Evolutionary conservation across 345 rosid species (phyloP), one percentile per base, ranked within the genome.

Genomic region (Pugionium dolabratum): DNA sequence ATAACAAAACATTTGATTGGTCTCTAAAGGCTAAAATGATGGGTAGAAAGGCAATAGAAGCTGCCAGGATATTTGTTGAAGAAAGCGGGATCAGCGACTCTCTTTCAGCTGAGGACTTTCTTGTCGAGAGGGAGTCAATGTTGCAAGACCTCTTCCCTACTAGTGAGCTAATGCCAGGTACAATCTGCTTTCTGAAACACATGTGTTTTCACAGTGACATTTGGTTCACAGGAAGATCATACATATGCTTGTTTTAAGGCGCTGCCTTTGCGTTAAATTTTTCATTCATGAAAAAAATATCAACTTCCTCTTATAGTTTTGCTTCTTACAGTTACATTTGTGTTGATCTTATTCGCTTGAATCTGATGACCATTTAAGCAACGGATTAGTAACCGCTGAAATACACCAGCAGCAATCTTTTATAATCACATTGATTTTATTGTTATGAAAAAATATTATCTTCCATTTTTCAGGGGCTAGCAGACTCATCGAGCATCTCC

Each of bases 11-110:
- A 2, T 94, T 94, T 78, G 96, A 94, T 64, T 90, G 97, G 96
- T 81, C 86, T 70, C 97, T 94, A 27, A 94, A 94, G 84, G 90
- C 95, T 54, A 94, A 86, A 77, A 85, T 94, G 99, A 90, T 94
- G 97, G 97, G 97, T 3, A 90, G 44, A 83, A 94, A 94, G 73
- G 97, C 95, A 7, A 83, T 88, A 10, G 96, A 93, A 76, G 82
- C 97, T 58, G 96, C 95, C 42, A 76, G 79, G 56, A 79, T 90
- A 33, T 90, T 93, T 66, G 96, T 90, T 54, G 84, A 90, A 58
- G 99, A 90, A 77, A 79, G 82, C 9, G 90, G 89, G 27, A 83
- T 93, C 37, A 90, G 90, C 36, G 97, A 85, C 35, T 78, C 87
- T 41, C 96, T 90, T 66, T 85, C 90, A 2, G 86, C 97, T 58